Conservation (phyloP, 805 yeast species). For the Saccharomycopsis babjevae region DNA sequence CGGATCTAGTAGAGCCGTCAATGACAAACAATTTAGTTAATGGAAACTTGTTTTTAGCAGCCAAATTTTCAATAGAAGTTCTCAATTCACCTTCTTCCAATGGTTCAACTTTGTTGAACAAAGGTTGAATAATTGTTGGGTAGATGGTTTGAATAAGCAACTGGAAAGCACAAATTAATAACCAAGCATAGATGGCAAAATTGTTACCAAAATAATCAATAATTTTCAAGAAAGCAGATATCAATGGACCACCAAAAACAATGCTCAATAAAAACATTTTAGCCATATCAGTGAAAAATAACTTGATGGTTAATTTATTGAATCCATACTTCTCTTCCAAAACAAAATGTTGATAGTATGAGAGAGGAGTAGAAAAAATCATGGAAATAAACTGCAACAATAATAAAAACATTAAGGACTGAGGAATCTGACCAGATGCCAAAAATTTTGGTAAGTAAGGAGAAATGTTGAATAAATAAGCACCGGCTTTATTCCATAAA, state of each 20-base stretch:
- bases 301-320: slow-evolving; percentile 65
- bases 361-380: slow-evolving; percentile 52
- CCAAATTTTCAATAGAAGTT: slow-evolving; percentile 68
- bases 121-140: slow-evolving; percentile 84
- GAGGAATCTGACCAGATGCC: slow-evolving; percentile 53
- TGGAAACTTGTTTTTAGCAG: slow-evolving; percentile 72
- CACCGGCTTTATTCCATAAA: slow-evolving; percentile 45
- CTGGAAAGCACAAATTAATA: slow-evolving; percentile 61
- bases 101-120: slow-evolving; percentile 86
- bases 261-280: slow-evolving; percentile 47
- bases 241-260: slow-evolving; percentile 59
- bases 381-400: slow-evolving; percentile 41
- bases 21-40: slow-evolving; percentile 74
- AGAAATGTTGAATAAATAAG: slow-evolving; percentile 18
- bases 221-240: slow-evolving; percentile 70
- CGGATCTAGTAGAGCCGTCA: slow-evolving; percentile 94
- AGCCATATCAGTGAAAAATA: slow-evolving; percentile 66
- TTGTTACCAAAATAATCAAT: slow-evolving; percentile 69
- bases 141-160: slow-evolving; percentile 62
- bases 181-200: slow-evolving; percentile 73
- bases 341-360: slow-evolving; percentile 72
- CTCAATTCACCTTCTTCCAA: slow-evolving; percentile 85
- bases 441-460: slow-evolving; percentile 24
- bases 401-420: slow-evolving; percentile 56
- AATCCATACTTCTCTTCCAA: slow-evolving; percentile 90